These are phyloP conservation scores for Naganishia onofrii DNA, from an alignment of 768 basidiomycete genomes.

Conservation along the genomic window DNA sequence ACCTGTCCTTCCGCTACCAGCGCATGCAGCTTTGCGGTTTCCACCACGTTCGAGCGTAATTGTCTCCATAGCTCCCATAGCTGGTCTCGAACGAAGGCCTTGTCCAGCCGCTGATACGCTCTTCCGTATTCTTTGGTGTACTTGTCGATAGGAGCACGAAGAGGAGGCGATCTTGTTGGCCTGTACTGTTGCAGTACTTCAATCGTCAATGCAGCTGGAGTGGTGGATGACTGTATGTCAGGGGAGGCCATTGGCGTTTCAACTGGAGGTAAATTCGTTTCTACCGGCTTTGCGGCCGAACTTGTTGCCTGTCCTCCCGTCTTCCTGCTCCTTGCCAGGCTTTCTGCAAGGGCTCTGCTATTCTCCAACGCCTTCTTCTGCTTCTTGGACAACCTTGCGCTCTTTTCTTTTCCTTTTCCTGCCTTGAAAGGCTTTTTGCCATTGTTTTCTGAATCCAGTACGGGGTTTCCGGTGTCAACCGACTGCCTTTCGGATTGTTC, in stretches of 20 bases:
- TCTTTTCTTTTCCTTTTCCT: slow-evolving; percentile 3
- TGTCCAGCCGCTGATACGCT: slow-evolving; percentile 11
- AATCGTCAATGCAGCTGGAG: background rate
- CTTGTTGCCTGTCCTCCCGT: background rate
- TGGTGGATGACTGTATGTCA: background rate
- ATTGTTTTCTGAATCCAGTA: background rate
- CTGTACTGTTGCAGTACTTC: slow-evolving; percentile 1
- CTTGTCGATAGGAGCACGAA: slow-evolving; percentile 2
- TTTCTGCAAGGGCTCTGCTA: background rate
- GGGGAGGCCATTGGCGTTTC: background rate
- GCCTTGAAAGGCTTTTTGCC: background rate
- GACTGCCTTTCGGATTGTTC: background rate
- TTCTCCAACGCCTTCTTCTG: slow-evolving; percentile 10
- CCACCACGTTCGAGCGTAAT: background rate
- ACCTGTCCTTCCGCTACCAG: background rate
- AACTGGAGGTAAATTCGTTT: background rate
- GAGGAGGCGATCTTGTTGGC: slow-evolving; percentile 1
- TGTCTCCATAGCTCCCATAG: background rate
- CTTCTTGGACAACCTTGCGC: background rate
- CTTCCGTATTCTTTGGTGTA: slow-evolving; percentile 7
- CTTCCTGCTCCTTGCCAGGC: background rate
- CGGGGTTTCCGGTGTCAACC: background rate
- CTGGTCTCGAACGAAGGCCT: slow-evolving; percentile 16
- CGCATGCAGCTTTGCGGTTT: background rate
- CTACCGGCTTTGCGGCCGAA: background rate